Base-by-base conservation (phyloP, 345 rosid species). In the Reutealis trisperma region DNA sequence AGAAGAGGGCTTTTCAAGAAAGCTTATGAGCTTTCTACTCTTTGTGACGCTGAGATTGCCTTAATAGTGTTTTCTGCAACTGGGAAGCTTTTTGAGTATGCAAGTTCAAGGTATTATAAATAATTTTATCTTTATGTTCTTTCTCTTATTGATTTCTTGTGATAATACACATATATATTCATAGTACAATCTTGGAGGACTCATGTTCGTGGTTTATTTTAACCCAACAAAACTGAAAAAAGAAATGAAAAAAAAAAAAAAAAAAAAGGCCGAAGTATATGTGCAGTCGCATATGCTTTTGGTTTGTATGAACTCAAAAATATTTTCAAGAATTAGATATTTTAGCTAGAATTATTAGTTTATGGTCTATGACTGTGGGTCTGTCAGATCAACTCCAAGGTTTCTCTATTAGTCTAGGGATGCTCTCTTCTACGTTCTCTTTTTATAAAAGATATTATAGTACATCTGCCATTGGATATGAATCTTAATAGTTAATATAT, bases 1-100 rank as follows among this genome's bases (percentile, higher is more conserved):
- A 81, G 87, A 63, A 83, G 77, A 63, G 87, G 89, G 41, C 80
- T 87, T 64, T 83, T 83, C 75, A 87, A 84, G 86, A 84, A 87
- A 61, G 89, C 89, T 49, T 60, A 76, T 45, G 89, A 87, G 69
- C 87, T 84, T 32, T 75, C 87, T 21, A 81, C 79, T n/a, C 86
- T 84, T 15, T 86, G 89, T 54, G 89, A 86, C 77, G 89, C 82
- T 55, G 84, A 86, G 69, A 70, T 84, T 52, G 87, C 81, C 63
- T 80, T 83, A 45, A 15, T 77, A 0, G 84, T 83, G 44, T 80
- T 84, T 57, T 83, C 87, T n/a, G 73, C 81, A 15, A 71, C 87
- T 34, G 87, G 86, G 57, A 84, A 79, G 77, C 83, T 83, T 73
- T 81, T 71, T 62, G 87, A 87, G 12, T 83, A 78, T 75, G 75